phyloP scores from a whole-genome alignment of 2,329 filamentous ascomycete species.

The Cladobotryum mycophilum region DNA sequence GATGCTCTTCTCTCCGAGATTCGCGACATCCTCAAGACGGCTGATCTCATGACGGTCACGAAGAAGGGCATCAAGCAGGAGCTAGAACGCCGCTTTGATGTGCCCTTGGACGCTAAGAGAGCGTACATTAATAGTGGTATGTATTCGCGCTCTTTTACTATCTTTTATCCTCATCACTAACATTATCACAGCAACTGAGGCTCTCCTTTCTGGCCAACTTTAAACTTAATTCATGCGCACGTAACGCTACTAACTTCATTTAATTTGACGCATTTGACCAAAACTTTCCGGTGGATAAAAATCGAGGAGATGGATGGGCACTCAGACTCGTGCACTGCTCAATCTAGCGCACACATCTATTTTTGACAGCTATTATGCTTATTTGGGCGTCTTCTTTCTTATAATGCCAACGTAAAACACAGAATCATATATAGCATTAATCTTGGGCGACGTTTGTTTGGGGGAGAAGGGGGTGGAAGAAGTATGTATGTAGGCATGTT shows the following conservation, averaged over 20 bases:
- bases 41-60: slow-evolving; percentile 94
- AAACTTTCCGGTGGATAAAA: not conserved
- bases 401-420: not conserved
- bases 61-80: slow-evolving; percentile 98
- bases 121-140: slow-evolving; percentile 90
- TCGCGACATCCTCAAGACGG: slow-evolving; percentile 81
- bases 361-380: not conserved
- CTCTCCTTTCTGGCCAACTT: slow-evolving; percentile 69
- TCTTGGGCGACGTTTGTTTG: not conserved
- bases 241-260: slow-evolving; percentile 1
- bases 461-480: not conserved
- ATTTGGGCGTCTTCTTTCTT: not conserved
- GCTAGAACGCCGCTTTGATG: slow-evolving; percentile 82
- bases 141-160: slow-evolving; percentile 26
- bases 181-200: slow-evolving; percentile 58
- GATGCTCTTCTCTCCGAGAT: slow-evolving; percentile 91
- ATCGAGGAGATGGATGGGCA: not conserved
- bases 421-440: slow-evolving; percentile 1
- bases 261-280: slow-evolving; percentile 4
- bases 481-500: not conserved
- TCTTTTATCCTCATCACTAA: not conserved
- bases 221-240: slow-evolving; percentile 31
- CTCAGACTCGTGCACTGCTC: not conserved
- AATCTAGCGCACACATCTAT: not conserved
- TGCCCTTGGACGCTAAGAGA: slow-evolving; percentile 78